phyloP scores from a whole-genome alignment of 495 filamentous ascomycete species.

The Cercophora sp. region DNA sequence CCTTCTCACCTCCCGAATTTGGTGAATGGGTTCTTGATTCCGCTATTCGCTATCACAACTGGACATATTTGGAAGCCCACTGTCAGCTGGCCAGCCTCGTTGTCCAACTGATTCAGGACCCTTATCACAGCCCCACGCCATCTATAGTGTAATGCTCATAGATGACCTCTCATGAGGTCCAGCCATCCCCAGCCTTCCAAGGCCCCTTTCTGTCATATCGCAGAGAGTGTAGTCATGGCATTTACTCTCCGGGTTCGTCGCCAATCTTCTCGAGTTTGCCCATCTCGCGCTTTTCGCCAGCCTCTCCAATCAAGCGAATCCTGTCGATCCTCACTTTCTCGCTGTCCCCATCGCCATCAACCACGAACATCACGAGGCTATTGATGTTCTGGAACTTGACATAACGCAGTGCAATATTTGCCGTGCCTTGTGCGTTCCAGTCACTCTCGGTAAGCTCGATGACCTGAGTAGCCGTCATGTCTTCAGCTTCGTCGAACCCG shows the following conservation, averaged over 20 bases:
- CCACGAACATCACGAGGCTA: constrained; percentile 82
- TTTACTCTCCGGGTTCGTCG: constrained; percentile 57
- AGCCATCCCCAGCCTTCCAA: constrained; percentile 16
- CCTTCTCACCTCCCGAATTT: constrained; percentile 13
- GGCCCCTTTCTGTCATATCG: constrained; percentile 1
- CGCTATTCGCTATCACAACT: constrained; percentile 16
- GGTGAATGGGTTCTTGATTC: constrained; percentile 6
- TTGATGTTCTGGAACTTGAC: constrained; percentile 96
- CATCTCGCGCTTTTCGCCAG: constrained; percentile 87
- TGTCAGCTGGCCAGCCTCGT: constrained; percentile 20
- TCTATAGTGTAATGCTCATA: constrained; percentile 20
- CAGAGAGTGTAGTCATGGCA: background rate
- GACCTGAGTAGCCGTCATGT: constrained; percentile 70
- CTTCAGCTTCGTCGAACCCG: constrained; percentile 93
- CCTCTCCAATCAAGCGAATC: constrained; percentile 81
- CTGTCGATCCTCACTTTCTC: constrained; percentile 87
- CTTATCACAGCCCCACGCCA: constrained; percentile 10
- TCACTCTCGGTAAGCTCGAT: constrained; percentile 68
- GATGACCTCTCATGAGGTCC: constrained; percentile 6
- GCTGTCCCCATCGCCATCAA: constrained; percentile 76
- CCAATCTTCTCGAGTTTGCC: constrained; percentile 95
- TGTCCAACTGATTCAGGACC: background rate
- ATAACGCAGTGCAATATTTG: constrained; percentile 76
- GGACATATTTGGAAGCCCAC: constrained; percentile 20
- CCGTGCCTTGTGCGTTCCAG: constrained; percentile 90